These are phyloP conservation scores for Chaetothyriales sp. DNA, from an alignment of 2,329 filamentous ascomycete species.

Conservation along the genomic window DNA sequence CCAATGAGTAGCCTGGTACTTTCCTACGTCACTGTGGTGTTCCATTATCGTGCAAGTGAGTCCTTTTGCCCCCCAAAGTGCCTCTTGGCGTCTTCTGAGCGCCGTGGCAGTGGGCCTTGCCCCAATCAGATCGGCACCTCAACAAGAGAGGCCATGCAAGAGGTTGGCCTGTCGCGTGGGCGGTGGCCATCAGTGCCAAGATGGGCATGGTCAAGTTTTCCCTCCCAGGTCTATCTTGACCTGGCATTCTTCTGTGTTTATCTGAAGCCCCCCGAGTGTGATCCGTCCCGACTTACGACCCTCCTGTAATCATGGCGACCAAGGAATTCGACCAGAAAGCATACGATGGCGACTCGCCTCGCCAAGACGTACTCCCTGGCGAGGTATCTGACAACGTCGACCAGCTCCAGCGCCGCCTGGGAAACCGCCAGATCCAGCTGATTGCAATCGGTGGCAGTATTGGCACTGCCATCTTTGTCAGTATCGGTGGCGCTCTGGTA, in stretches of 20 bases:
- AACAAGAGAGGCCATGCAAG: background rate
- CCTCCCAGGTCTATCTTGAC: background rate
- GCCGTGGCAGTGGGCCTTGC: background rate
- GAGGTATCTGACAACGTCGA: constrained; percentile 18
- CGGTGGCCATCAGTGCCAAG: background rate
- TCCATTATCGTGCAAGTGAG: background rate
- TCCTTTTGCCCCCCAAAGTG: background rate
- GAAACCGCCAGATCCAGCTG: constrained; percentile 42
- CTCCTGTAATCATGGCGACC: background rate
- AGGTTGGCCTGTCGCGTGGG: background rate
- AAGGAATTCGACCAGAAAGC: background rate
- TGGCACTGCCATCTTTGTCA: constrained; percentile 26
- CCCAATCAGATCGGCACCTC: background rate
- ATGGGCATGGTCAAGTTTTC: background rate
- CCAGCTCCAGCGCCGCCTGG: constrained; percentile 33
- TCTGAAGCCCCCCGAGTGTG: background rate
- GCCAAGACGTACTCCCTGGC: background rate
- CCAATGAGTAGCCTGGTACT: background rate
- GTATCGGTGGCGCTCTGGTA: constrained; percentile 23
- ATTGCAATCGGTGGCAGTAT: constrained; percentile 30
- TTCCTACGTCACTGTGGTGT: background rate
- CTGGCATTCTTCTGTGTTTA: background rate
- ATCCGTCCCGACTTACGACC: background rate
- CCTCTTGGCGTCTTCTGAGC: background rate
- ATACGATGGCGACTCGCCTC: background rate